phyloP scores from a whole-genome alignment of 805 yeast genomes.

The Myxozyma nipponensis region DNA sequence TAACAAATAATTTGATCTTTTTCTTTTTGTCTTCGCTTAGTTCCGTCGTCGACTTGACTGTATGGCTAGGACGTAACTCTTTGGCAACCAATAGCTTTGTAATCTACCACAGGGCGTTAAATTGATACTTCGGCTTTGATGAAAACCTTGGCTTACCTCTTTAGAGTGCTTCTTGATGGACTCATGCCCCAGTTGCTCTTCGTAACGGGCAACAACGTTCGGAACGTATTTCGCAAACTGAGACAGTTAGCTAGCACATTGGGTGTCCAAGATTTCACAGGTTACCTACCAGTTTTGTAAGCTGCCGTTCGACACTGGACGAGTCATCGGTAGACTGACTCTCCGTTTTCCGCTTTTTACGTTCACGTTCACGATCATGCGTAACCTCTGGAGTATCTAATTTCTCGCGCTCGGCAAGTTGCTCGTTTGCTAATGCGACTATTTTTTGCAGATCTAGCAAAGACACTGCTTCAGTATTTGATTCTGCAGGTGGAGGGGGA shows the following conservation, averaged over 20 bases:
- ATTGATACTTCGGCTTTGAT: background rate
- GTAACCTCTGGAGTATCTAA: constrained; percentile 27
- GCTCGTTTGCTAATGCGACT: constrained; percentile 40
- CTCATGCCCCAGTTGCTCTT: constrained; percentile 61
- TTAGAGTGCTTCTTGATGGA: constrained; percentile 71
- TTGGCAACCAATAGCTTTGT: constrained; percentile 64
- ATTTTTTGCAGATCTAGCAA: constrained; percentile 39
- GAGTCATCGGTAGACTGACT: background rate
- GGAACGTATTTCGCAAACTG: constrained; percentile 75
- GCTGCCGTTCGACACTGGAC: constrained; percentile 5
- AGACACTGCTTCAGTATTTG: constrained; percentile 3
- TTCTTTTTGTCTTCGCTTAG: constrained; percentile 60
- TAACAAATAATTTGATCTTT: constrained; percentile 64
- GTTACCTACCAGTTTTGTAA: constrained; percentile 16
- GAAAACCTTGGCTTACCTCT: constrained; percentile 40
- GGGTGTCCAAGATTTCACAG: background rate
- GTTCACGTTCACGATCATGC: constrained; percentile 2
- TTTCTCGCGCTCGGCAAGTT: constrained; percentile 37
- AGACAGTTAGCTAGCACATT: constrained; percentile 20
- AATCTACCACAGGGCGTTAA: constrained; percentile 36
- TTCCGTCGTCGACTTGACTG: constrained; percentile 46
- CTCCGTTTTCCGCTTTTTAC: background rate
- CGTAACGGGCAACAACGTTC: constrained; percentile 63
- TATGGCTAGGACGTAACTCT: constrained; percentile 47
- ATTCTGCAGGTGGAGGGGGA: constrained; percentile 19